A percentile compares a stretch with the other conserved stretches of the same genome.
Evolutionary conservation across 495 filamentous ascomycete species (phyloP).

Genomic region (Daldinia bambusicola): DNA sequence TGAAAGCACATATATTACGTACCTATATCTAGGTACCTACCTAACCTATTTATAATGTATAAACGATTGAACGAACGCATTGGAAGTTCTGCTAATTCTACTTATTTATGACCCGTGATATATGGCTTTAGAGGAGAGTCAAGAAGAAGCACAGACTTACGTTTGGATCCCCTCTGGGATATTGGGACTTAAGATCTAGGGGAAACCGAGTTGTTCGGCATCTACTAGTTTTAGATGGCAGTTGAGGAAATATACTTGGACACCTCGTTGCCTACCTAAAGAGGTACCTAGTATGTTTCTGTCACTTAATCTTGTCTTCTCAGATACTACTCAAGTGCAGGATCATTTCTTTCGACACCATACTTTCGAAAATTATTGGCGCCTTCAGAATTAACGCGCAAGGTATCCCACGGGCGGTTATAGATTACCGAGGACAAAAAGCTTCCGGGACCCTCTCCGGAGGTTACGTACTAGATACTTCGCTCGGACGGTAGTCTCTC

Average conservation of each 20-base stretch:
- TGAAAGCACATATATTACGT: conserved; percentile 14
- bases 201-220: no score
- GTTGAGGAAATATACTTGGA: no score
- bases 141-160: no score
- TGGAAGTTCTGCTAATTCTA: no score
- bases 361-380: background rate
- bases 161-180: no score
- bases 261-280: no score
- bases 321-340: background rate
- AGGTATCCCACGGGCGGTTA: background rate
- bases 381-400: background rate
- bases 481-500: background rate
- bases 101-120: no score
- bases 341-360: background rate
- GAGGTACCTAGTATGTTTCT: no score
- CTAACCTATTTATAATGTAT: background rate
- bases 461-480: background rate
- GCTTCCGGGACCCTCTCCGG: background rate
- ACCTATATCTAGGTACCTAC: conserved; percentile 16
- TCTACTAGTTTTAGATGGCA: no score
- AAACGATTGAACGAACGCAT: background rate
- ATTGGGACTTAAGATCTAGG: no score
- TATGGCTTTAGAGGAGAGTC: no score
- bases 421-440: background rate
- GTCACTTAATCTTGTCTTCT: no score